These are phyloP conservation scores for Phytopythium montanum DNA, from an alignment of 352 stramenopile genomes.

Conservation along the genomic window DNA sequence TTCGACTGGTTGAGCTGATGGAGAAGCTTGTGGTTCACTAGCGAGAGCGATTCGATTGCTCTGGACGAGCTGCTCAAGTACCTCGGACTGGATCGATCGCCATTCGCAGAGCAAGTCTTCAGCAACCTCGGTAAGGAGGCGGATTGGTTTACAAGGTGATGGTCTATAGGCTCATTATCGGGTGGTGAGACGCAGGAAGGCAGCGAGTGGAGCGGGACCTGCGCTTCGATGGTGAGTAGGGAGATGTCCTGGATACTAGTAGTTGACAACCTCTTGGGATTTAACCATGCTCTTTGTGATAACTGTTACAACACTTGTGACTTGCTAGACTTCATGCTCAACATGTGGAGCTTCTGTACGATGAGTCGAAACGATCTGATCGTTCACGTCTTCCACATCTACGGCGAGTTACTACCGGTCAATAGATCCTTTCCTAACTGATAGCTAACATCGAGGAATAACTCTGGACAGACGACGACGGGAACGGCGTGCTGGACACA, in stretches of 20 bases:
- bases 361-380: constrained; percentile 38
- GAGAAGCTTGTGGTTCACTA: constrained; percentile 2
- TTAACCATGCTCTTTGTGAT: too few species aligned
- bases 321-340: constrained; percentile 46
- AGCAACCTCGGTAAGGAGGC: constrained; percentile 32
- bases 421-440: too few species aligned
- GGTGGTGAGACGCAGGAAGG: constrained; percentile 19
- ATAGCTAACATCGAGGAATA: background rate
- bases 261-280: too few species aligned
- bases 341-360: constrained; percentile 61
- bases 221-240: constrained; percentile 43
- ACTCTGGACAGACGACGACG: constrained; percentile 31
- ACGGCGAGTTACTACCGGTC: constrained; percentile 15
- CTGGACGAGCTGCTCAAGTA: constrained; percentile 45
- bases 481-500: constrained; percentile 34
- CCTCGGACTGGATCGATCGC: constrained; percentile 32
- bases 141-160: background rate
- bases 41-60: constrained; percentile 53
- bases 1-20: background rate
- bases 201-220: constrained; percentile 31
- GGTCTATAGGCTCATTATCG: background rate
- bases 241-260: too few species aligned
- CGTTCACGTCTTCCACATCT: constrained; percentile 41
- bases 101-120: constrained; percentile 50
- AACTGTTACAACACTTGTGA: background rate